Percentiles rank a stretch among this genome's conserved stretches.
Conservation (phyloP, 305 asterid genomes). For the Striga hermonthica region DNA sequence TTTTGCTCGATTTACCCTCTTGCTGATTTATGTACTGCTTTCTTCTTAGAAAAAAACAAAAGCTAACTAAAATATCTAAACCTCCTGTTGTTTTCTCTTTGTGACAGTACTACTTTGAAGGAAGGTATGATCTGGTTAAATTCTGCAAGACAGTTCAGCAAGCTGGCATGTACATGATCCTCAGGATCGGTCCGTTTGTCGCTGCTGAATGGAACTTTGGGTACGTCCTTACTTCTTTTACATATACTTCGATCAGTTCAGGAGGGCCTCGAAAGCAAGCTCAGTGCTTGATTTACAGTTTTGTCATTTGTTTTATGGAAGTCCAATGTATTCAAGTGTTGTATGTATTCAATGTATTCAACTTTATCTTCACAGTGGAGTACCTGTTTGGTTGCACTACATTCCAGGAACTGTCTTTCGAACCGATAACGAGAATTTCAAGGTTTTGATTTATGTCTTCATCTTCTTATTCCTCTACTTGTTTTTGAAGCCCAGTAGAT, state of each 20-base stretch:
- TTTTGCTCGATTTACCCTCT: constrained; percentile 4
- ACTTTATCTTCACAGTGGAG: constrained; percentile 51
- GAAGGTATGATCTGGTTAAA: constrained; percentile 80
- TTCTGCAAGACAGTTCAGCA: constrained; percentile 81
- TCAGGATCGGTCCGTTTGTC: constrained; percentile 86
- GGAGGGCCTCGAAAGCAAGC: too few species aligned
- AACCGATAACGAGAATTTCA: constrained; percentile 77
- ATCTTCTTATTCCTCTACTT: not conserved
- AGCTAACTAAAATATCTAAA: not conserved
- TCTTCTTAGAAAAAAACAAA: not conserved
- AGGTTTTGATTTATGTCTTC: constrained; percentile 40
- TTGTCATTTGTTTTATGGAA: not conserved
- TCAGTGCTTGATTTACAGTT: not conserved
- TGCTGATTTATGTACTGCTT: not conserved
- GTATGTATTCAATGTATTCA: too few species aligned
- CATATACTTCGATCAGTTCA: not conserved
- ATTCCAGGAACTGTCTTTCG: constrained; percentile 83
- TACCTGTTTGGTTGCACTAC: constrained; percentile 96
- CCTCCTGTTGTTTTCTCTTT: not conserved
- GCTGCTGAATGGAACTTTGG: constrained; percentile 97
- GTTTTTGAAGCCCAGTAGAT: not conserved
- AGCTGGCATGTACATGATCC: constrained; percentile 73
- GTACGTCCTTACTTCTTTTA: constrained; percentile 33
- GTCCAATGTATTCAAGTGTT: too few species aligned
- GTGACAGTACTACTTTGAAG: constrained; percentile 78